These are phyloP conservation scores for Monosporozyma aerobia DNA, from an alignment of 805 yeast genomes.

Conservation along the genomic window DNA sequence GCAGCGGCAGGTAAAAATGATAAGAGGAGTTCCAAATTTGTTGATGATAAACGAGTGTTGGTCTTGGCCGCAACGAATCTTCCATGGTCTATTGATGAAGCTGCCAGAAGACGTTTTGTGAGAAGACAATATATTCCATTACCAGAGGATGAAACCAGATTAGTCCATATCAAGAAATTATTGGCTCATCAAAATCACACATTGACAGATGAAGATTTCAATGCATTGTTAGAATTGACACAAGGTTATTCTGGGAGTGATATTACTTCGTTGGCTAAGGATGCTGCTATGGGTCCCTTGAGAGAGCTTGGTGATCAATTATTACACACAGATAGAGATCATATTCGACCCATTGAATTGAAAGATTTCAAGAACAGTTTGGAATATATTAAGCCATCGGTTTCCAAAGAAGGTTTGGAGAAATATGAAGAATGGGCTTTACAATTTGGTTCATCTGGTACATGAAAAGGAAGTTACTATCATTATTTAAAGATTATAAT, in stretches of 20 bases:
- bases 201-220: conserved; percentile 53
- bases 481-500: neutral
- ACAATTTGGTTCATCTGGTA: conserved; percentile 82
- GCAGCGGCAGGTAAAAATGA: conserved; percentile 65
- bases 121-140: conserved; percentile 88
- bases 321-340: conserved; percentile 56
- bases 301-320: conserved; percentile 82
- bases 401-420: conserved; percentile 66
- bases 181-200: conserved; percentile 65
- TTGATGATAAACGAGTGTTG: conserved; percentile 54
- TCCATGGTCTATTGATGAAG: conserved; percentile 97
- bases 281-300: conserved; percentile 96
- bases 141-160: conserved; percentile 79
- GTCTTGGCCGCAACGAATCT: conserved; percentile 91
- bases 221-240: conserved; percentile 53
- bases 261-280: conserved; percentile 86
- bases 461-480: conserved; percentile 26
- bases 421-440: conserved; percentile 86
- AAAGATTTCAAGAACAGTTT: conserved; percentile 70
- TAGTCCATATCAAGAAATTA: conserved; percentile 58
- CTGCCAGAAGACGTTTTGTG: conserved; percentile 88
- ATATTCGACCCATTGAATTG: conserved; percentile 65
- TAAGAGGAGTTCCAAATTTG: conserved; percentile 28
- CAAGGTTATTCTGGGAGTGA: conserved; percentile 89
- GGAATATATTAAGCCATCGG: conserved; percentile 78